Evolutionary conservation across 2,329 filamentous ascomycete genomes (phyloP).

Genomic region (Ophiosphaerella herpotricha): DNA sequence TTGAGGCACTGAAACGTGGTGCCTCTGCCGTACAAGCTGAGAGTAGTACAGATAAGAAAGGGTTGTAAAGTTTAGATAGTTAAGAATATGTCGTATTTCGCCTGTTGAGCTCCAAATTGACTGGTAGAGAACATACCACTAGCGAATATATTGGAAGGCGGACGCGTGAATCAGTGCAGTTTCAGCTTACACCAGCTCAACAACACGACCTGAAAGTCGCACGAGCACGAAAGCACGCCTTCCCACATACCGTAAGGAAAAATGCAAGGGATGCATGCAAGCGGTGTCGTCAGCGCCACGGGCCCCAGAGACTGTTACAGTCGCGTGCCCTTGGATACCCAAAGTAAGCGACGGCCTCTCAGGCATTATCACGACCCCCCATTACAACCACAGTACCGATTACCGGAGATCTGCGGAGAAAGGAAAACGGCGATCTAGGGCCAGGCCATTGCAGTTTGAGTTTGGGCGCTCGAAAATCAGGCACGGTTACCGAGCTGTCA

Average conservation of each 20-base stretch:
- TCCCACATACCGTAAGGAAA: background rate
- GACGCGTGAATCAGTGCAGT: background rate
- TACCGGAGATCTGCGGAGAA: slow-evolving; percentile 14
- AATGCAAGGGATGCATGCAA: slow-evolving; percentile 1
- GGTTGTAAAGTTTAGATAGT: no score
- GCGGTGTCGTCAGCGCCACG: background rate
- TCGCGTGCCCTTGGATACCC: no score
- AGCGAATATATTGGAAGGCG: no score
- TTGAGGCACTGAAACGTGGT: no score
- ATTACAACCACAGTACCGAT: background rate
- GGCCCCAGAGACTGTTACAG: background rate
- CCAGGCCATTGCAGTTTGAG: background rate
- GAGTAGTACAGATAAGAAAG: no score
- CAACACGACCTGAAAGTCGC: background rate
- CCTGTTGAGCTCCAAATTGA: no score
- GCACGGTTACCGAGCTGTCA: slow-evolving; percentile 3
- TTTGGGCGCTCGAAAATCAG: background rate
- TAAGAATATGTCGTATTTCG: no score
- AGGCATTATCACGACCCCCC: background rate
- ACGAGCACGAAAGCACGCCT: background rate
- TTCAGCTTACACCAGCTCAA: background rate
- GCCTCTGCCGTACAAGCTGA: no score
- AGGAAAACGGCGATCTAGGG: background rate
- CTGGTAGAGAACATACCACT: no score
- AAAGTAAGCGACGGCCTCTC: background rate